Evolutionary conservation across 1,139 yeast genomes (phyloP).

Genomic region (Groenewaldozyma auringiensis): DNA sequence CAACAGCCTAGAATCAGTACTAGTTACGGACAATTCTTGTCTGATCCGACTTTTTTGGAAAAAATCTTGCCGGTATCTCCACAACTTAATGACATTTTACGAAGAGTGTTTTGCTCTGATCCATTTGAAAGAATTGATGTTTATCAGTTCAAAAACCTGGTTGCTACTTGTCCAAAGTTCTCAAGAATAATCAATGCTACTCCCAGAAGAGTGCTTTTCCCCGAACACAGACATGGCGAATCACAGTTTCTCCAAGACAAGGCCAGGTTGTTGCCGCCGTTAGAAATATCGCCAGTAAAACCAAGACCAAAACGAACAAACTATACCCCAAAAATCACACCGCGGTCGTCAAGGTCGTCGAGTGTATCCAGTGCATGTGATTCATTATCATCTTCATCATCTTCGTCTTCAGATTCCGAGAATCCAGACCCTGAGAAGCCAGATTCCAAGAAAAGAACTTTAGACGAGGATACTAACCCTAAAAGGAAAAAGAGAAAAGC

Average conservation of each 20-base stretch:
- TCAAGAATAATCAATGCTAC: neutral
- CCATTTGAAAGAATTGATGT: conserved; percentile 58
- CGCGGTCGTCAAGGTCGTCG: too few relatives aligned
- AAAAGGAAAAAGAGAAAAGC: neutral
- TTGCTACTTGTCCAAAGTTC: conserved; percentile 18
- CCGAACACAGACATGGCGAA: neutral
- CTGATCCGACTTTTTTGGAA: conserved; percentile 45
- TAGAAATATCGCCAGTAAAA: conserved; percentile 1
- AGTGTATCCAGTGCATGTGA: too few relatives aligned
- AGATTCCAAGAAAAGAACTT: too few relatives aligned
- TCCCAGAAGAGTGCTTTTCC: neutral
- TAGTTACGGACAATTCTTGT: conserved; percentile 46
- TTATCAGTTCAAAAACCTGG: conserved; percentile 33
- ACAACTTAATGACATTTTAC: conserved; percentile 51
- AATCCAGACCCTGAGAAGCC: too few relatives aligned
- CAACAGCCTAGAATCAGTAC: conserved; percentile 13
- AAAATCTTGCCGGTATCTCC: conserved; percentile 61
- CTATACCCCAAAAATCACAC: too few relatives aligned
- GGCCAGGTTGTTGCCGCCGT: neutral
- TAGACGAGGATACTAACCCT: neutral
- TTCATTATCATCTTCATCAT: too few relatives aligned
- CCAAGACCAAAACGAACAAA: neutral
- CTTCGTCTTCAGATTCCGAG: too few relatives aligned
- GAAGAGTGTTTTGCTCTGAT: conserved; percentile 48
- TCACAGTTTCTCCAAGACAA: neutral